Conservation (phyloP, 305 asterid genomes). For the Plantago lanceolata region DNA sequence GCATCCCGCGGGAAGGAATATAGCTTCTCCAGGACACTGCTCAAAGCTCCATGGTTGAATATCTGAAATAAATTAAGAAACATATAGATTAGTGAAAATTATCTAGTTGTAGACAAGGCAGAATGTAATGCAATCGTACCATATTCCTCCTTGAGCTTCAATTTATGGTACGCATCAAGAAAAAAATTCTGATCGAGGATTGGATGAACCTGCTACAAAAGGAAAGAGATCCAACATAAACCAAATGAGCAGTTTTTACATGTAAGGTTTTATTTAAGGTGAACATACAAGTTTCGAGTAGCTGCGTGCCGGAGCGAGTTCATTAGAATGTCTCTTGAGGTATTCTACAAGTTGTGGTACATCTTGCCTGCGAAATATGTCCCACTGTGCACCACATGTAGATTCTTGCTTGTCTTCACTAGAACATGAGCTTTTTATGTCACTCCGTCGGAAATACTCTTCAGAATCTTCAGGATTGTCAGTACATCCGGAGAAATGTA, state of each 20-base stretch:
- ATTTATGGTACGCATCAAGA: constrained; percentile 87
- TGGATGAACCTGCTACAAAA: constrained; percentile 70
- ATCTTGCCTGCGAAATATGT: constrained; percentile 75
- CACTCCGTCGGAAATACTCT: constrained; percentile 50
- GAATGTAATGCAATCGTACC: constrained; percentile 41
- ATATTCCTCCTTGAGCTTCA: constrained; percentile 87
- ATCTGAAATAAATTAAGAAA: constrained; percentile 39
- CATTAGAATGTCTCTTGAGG: constrained; percentile 62
- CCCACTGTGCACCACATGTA: constrained; percentile 88
- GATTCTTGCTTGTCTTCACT: constrained; percentile 39
- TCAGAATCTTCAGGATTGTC: constrained; percentile 62
- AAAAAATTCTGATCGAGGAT: constrained; percentile 74
- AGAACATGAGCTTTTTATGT: constrained; percentile 44
- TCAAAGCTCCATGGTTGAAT: constrained; percentile 88
- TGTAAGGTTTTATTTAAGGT: constrained; percentile 2
- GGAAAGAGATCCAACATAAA: constrained; percentile 11
- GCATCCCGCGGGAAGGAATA: constrained; percentile 96
- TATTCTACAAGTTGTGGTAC: constrained; percentile 84
- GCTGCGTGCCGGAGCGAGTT: constrained; percentile 49
- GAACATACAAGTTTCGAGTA: constrained; percentile 50
- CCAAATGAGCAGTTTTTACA: constrained; percentile 11
- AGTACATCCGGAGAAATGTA: constrained; percentile 60
- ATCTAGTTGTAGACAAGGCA: constrained; percentile 7
- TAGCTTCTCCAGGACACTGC: constrained; percentile 82
- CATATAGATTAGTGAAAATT: constrained; percentile 8